These are phyloP conservation scores for Microascus cirrosus DNA, from an alignment of 2,329 filamentous ascomycete species.

Conservation along the genomic window DNA sequence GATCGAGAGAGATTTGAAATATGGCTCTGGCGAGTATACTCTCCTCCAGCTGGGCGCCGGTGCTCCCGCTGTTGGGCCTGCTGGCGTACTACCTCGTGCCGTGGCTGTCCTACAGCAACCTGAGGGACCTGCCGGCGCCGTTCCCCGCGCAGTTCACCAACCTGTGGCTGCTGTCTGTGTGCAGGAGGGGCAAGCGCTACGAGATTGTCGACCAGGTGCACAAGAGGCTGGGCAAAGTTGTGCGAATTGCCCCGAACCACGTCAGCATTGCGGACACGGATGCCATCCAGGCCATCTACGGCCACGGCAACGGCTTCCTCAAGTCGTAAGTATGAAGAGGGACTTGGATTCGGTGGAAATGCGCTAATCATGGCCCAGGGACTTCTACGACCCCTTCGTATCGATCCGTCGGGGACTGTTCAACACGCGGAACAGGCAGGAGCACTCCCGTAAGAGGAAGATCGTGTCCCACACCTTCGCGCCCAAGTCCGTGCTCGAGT, in stretches of 20 bases:
- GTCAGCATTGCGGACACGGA: slow-evolving; percentile 69
- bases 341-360: too few relatives aligned
- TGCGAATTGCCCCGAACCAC: slow-evolving; percentile 77
- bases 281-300: slow-evolving; percentile 70
- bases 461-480: slow-evolving; percentile 80
- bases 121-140: slow-evolving; percentile 48
- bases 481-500: slow-evolving; percentile 67
- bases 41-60: slow-evolving; percentile 1
- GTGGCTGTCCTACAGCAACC: slow-evolving; percentile 43
- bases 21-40: not conserved
- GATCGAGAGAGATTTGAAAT: not conserved
- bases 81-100: slow-evolving; percentile 29
- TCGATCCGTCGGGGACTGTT: slow-evolving; percentile 78
- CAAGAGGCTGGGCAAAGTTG: slow-evolving; percentile 64
- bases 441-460: slow-evolving; percentile 85
- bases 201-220: slow-evolving; percentile 59
- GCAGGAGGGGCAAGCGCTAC: slow-evolving; percentile 55
- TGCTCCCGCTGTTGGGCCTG: not conserved
- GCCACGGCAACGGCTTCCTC: slow-evolving; percentile 65
- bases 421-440: slow-evolving; percentile 72
- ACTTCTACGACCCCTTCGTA: slow-evolving; percentile 88
- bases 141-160: slow-evolving; percentile 59
- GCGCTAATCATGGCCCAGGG: slow-evolving; percentile 29
- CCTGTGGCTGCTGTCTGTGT: slow-evolving; percentile 64
- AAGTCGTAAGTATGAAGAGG: slow-evolving; percentile 42